These are phyloP conservation scores for Magnolia changhungtana DNA, from an alignment of 164 flowering plant genomes.

Conservation along the genomic window DNA sequence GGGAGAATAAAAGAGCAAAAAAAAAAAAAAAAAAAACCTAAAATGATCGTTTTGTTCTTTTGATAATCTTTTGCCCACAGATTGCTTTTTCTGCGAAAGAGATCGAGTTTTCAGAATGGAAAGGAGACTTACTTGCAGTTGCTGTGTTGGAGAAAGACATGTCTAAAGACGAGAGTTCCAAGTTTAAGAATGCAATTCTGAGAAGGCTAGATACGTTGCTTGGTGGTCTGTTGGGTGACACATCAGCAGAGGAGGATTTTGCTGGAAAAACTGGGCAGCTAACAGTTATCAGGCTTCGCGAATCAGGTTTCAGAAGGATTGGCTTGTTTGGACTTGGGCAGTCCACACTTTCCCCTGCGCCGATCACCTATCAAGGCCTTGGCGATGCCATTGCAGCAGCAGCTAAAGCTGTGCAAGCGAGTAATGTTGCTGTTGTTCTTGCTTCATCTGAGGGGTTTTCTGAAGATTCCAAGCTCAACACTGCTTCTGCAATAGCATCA, in stretches of 20 bases:
- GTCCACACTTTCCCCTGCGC: conserved; percentile 22
- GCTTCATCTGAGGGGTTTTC: conserved; percentile 70
- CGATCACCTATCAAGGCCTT: conserved; percentile 34
- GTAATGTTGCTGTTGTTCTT: conserved; percentile 59
- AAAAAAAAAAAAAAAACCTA: too few species aligned
- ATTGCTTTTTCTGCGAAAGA: conserved; percentile 29
- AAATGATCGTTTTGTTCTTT: too few species aligned
- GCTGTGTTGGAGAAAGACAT: conserved; percentile 90
- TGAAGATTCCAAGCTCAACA: conserved; percentile 47
- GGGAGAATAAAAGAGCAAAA: too few species aligned
- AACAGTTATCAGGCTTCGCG: conserved; percentile 69
- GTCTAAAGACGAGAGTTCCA: conserved; percentile 61
- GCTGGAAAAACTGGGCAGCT: conserved; percentile 90
- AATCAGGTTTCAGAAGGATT: conserved; percentile 70
- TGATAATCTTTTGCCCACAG: conserved; percentile 12
- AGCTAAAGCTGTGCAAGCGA: conserved; percentile 78
- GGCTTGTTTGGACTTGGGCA: conserved; percentile 85
- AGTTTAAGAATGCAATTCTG: conserved; percentile 63
- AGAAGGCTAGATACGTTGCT: conserved; percentile 59
- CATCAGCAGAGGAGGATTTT: conserved; percentile 86
- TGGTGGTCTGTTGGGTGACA: conserved; percentile 78
- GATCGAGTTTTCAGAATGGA: conserved; percentile 64
- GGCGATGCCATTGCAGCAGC: conserved; percentile 76
- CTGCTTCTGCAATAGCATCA: conserved; percentile 76
- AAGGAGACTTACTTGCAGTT: conserved; percentile 90